Base-by-base conservation (phyloP, 164 flowering plant genomes). In the Berberis thunbergii region DNA sequence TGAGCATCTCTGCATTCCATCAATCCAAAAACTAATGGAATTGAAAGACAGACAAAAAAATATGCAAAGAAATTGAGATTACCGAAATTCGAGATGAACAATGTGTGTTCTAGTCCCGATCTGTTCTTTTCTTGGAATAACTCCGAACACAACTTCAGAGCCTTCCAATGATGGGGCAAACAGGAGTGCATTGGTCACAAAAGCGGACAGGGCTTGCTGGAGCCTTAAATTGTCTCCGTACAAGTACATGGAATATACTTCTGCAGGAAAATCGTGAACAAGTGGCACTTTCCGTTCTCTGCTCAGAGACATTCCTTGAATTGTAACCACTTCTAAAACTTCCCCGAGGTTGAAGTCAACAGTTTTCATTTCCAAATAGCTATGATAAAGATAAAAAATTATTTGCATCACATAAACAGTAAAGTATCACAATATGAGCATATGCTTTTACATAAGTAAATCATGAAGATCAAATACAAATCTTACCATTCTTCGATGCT, bases 161-260 rank as follows among this genome's bases (percentile, higher is more conserved):
- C 78, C 87, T 72, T 81, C 78, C 12, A 68, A 74, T 62, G 80
- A 72, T 3, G 86, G 82, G 46, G 85, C 73, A 75, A 86, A 88
- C 50, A 67, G 67, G 66, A 91, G 53, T 52, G 86, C 80, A 64
- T 80, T 86, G 7, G 76, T 62, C 73, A 91, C 61, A 74, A 86
- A 86, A 64, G 88, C 84, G 9, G 96, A 76, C 43, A 91, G 84
- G 46, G 81, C 83, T 77, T 88, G 96, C 68, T 91, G 97, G 61
- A 91, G 88, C 85, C 97, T 88, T 72, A 83, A 54, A 60, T 74
- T 78, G 71, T 91, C 97, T 1, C 97, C 97, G 67, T 79, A 79
- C 54, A 91, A 66, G 50, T 55, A 64, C 81, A 88, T 69, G 38
- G 84, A 75, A 13, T 80, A 75, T 43, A 83, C 70, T 70, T 83